phyloP scores from a whole-genome alignment of 1,284 basidiomycete genomes.

The Malassezia sp. region DNA sequence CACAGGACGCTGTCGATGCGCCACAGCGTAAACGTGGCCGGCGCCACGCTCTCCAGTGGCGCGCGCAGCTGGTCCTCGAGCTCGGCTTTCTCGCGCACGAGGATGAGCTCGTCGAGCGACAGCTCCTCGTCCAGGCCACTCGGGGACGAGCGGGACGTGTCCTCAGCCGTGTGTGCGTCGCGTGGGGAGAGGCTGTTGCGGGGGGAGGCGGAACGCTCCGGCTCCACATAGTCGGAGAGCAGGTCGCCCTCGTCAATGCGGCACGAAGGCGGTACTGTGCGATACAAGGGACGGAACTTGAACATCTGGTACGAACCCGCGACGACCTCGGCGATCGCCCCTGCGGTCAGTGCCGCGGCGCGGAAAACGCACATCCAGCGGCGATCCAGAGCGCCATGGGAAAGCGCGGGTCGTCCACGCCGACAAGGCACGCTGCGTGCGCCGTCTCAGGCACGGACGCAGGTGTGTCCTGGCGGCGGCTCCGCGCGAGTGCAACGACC shows the following conservation, averaged over 20 bases:
- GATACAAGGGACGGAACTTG: conserved; percentile 13
- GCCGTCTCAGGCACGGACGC: too few species aligned
- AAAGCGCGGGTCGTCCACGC: conserved; percentile 15
- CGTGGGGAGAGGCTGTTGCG: too few species aligned
- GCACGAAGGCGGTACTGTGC: not conserved
- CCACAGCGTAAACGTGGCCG: conserved; percentile 34
- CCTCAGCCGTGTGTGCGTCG: too few species aligned
- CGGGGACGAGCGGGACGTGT: not conserved
- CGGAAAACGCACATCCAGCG: too few species aligned
- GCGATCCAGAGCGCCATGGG: conserved; percentile 13
- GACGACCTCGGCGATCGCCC: conserved; percentile 10
- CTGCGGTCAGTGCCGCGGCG: too few species aligned
- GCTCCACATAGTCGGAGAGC: conserved; percentile 6
- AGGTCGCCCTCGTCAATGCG: conserved; percentile 11
- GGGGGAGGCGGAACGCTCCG: too few species aligned
- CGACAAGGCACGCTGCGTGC: conserved; percentile 3
- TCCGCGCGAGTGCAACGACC: conserved; percentile 11
- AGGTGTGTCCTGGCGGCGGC: not conserved
- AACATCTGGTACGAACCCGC: conserved; percentile 12
- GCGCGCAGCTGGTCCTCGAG: conserved; percentile 34
- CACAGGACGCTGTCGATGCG: conserved; percentile 37
- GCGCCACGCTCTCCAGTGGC: conserved; percentile 27
- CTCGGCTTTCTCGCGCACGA: conserved; percentile 19
- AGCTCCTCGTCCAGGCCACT: conserved; percentile 8
- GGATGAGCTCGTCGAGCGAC: conserved; percentile 9